Evolutionary conservation across 192 early-diverging fungal species (phyloP).

Genomic region (Radiomyces spectabilis): DNA sequence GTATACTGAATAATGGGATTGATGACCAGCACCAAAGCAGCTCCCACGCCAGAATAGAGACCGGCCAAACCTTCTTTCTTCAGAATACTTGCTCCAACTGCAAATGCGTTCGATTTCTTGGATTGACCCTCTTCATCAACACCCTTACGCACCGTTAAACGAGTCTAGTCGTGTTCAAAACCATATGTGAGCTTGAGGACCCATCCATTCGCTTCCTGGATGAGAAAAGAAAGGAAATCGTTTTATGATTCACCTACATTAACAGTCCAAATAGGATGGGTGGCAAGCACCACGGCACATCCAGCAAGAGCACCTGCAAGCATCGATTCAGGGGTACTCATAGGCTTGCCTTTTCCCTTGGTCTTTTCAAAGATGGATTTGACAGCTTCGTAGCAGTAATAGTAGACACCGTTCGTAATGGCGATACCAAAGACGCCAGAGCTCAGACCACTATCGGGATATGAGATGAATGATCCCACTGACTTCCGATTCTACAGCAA

Average conservation of each 20-base stretch:
- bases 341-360: constrained; percentile 40
- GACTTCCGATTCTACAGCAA: constrained; percentile 1
- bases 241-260: constrained; percentile 53
- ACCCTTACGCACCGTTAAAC: constrained; percentile 77
- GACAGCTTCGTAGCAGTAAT: constrained; percentile 84
- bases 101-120: constrained; percentile 26
- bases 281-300: constrained; percentile 75
- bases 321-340: constrained; percentile 90
- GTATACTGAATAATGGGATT: constrained; percentile 99
- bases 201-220: neutral
- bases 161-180: constrained; percentile 45
- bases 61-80: constrained; percentile 80
- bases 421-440: constrained; percentile 96
- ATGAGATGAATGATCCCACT: neutral
- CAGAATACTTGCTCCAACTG: constrained; percentile 65
- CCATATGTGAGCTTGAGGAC: neutral
- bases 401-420: constrained; percentile 83
- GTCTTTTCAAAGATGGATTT: constrained; percentile 79
- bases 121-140: constrained; percentile 34
- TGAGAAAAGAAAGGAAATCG: neutral
- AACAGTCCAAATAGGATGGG: constrained; percentile 99
- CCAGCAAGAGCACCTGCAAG: constrained; percentile 86
- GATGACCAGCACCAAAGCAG: constrained; percentile 95
- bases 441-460: constrained; percentile 70
- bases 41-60: constrained; percentile 88